phyloP scores from a whole-genome alignment of 805 yeast species.

The Jamesozyma spencerorum region DNA sequence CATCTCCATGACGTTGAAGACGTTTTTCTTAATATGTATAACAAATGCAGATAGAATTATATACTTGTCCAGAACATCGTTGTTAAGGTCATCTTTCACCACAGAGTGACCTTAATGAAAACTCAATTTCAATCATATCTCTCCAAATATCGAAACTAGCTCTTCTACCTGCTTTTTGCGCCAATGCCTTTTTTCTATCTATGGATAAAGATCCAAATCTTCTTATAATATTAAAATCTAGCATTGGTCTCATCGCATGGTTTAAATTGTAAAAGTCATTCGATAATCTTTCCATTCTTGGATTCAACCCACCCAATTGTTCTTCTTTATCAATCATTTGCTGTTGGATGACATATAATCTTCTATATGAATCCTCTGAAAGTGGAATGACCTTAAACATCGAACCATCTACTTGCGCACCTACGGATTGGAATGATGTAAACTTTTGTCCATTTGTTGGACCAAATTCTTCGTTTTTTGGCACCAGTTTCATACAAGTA shows the following conservation, averaged over 20 bases:
- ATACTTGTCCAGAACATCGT: no score
- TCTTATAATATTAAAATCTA: slow-evolving; percentile 52
- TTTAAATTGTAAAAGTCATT: slow-evolving; percentile 29
- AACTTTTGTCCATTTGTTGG: slow-evolving; percentile 5
- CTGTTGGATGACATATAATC: slow-evolving; percentile 78
- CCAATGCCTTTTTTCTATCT: slow-evolving; percentile 44
- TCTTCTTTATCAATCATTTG: slow-evolving; percentile 71
- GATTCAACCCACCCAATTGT: slow-evolving; percentile 73
- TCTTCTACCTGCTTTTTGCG: slow-evolving; percentile 49
- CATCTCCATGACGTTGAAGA: no score
- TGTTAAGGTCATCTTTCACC: neutral
- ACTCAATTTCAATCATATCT: slow-evolving; percentile 52
- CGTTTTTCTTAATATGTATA: no score
- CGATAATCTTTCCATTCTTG: slow-evolving; percentile 49
- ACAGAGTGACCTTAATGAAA: slow-evolving; percentile 25
- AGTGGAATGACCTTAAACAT: slow-evolving; percentile 66
- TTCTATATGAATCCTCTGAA: slow-evolving; percentile 63
- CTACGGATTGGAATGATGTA: slow-evolving; percentile 50
- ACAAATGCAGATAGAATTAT: no score
- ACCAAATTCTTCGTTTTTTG: slow-evolving; percentile 29
- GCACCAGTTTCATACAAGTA: slow-evolving; percentile 42
- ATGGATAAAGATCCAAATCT: slow-evolving; percentile 47
- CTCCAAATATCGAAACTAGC: slow-evolving; percentile 56
- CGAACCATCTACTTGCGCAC: slow-evolving; percentile 73
- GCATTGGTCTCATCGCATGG: slow-evolving; percentile 49